These are phyloP conservation scores for Fragaria nilgerrensis DNA, from an alignment of 306 rosid species.

Conservation along the genomic window DNA sequence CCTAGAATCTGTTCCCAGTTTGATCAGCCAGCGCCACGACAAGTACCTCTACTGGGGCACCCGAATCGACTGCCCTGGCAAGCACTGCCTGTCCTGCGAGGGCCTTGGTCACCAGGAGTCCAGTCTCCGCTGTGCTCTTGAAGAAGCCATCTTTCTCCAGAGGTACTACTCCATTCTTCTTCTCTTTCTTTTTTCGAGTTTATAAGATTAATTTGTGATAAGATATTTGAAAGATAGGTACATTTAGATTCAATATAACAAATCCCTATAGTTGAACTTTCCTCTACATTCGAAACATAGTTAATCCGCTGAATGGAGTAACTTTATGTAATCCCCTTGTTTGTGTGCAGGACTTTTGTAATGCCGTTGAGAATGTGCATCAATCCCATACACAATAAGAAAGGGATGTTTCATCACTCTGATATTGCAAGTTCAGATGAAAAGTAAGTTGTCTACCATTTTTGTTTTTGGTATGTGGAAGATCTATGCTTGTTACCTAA, in stretches of 20 bases:
- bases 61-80: slow-evolving; percentile 92
- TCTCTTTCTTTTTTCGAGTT: no score
- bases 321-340: no score
- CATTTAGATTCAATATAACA: no score
- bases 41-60: slow-evolving; percentile 84
- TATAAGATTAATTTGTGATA: no score
- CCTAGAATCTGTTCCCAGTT: slow-evolving; percentile 4
- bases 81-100: slow-evolving; percentile 82
- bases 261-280: no score
- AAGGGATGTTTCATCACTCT: slow-evolving; percentile 72
- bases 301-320: no score
- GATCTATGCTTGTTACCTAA: not conserved
- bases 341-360: slow-evolving; percentile 83
- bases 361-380: slow-evolving; percentile 97
- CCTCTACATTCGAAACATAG: no score
- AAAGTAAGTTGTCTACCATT: slow-evolving; percentile 32
- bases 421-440: slow-evolving; percentile 60
- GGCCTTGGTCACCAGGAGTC: slow-evolving; percentile 98
- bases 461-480: not conserved
- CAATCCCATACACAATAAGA: slow-evolving; percentile 86
- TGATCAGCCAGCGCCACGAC: slow-evolving; percentile 26
- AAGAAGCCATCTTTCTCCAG: slow-evolving; percentile 74
- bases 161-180: slow-evolving; percentile 24
- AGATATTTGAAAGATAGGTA: no score
- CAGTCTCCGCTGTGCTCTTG: slow-evolving; percentile 96